Base-by-base conservation (phyloP, 768 basidiomycete species). In the Termitomyces sp. region DNA sequence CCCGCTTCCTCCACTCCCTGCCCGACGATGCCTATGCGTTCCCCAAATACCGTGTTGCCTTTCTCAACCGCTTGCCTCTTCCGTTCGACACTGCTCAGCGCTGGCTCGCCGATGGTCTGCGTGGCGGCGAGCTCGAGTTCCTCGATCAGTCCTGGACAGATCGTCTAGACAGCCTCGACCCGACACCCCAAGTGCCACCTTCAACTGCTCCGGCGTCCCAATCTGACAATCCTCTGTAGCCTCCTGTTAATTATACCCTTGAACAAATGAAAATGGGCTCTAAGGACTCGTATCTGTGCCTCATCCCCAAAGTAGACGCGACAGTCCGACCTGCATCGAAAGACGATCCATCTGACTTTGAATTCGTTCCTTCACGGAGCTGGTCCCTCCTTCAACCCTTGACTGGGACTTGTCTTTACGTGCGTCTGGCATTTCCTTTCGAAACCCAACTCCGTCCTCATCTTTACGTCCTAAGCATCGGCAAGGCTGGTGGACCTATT, bases 401-500 rank as follows among this genome's bases (percentile, higher is more conserved):
- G 55, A 75, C 84, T 55, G 91, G 86, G 63, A 83, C 79, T 56
- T 94, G 92, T 71, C 82, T 94, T 71, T 94, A 93, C 73, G 91
- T 93, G 75, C 68, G 88, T 55, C 58, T 63, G 62, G 12, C 63
- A 58, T 64, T 65, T 62, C 61, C 60, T 64, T 66, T 67, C 66
- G 62, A 66, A 67, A 63, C 56, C 41, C 48, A 55, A 43, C 53
- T 54, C 64, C 60, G 64, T 60, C 53, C 64, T 70, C 69, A 71
- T 63, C 59, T 67, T 69, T 63, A 73, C 66, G 57, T 63, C 53
- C 31, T 60, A 74, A 93, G 87, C 85, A 87, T 68, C 84, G 84
- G 63, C 90, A 93, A 76, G 84, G 87, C 40, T 97, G 94, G 94
- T 98, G 98, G 76, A 98, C 94, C 38, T 98, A 98, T 73, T 87